Base-by-base conservation (phyloP, 2,329 filamentous ascomycete genomes). In the Lomentospora prolificans region DNA sequence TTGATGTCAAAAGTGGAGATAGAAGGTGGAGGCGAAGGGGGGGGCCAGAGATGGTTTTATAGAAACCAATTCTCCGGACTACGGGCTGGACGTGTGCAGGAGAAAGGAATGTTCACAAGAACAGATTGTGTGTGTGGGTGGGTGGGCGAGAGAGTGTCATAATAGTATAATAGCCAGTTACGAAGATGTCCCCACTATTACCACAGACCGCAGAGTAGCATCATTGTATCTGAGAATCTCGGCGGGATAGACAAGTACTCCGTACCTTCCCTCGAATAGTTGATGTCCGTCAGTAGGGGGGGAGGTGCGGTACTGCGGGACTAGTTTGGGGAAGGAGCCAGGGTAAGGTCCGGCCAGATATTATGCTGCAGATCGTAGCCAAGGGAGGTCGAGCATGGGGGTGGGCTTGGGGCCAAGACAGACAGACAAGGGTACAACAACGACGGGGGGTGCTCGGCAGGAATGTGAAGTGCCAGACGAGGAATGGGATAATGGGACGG, bases 351-450 rank as follows among this genome's bases (percentile, higher is more conserved):
- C 9, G 48, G 48, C 9, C 25, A 51, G 48, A 30, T 51, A 51
- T 51, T 51, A n/a, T 51, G 48, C 25, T 51, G 24, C 48, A 51
- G 25, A 30, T 51, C 48, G 39, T 30, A 28, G 48, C 9, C 48
- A 51, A 30, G 25, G 48, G 48, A 22, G 39, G 22, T 51, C 24
- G 48, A 30, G 48, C 25, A 5, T 51, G 44, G 17, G 44, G 44
- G 44, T 10, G 22, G 10, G 22, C 22, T 22, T 25, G 17, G 36
- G 19, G 36, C 36, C 36, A 41, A 41, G 36, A 41, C n/a, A 48
- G 17, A 25, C 17, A 25, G 44, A 22, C 10, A 5, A 48, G 44
- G 44, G 44, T 22, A 12, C 22, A 22, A 25, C 44, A 22, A 25
- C 12, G 22, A 22, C 12, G 17, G 44, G 22, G 44, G 22, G 22